phyloP scores from a whole-genome alignment of 1,139 yeast species.

The Pichia sp. region DNA sequence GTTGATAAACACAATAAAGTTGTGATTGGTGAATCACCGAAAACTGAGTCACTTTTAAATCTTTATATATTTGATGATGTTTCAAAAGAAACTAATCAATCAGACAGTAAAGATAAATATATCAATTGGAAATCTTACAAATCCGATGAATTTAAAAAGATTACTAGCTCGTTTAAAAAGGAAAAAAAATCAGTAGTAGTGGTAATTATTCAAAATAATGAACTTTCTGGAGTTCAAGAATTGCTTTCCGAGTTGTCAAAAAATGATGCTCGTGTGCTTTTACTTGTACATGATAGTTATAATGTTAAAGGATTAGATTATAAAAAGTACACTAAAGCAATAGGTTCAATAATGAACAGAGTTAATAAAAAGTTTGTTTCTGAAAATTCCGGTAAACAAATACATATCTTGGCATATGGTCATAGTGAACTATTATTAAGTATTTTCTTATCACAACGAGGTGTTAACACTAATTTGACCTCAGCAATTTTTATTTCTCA shows the following conservation, averaged over 20 bases:
- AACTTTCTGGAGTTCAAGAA: not conserved
- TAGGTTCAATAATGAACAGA: not conserved
- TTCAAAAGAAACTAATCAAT: not conserved
- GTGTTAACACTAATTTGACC: constrained; percentile 43
- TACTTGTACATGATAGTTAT: not conserved
- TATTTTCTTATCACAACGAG: constrained; percentile 55
- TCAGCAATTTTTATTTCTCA: constrained; percentile 65
- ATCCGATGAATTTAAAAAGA: not conserved
- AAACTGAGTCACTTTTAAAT: not conserved
- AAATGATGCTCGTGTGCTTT: not conserved
- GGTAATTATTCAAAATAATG: not conserved
- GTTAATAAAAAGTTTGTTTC: not conserved
- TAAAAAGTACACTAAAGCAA: not conserved
- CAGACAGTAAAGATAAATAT: not conserved
- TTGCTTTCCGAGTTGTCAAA: not conserved
- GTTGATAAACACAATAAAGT: not conserved
- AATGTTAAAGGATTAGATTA: not conserved
- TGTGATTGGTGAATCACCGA: not conserved
- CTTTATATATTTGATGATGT: not conserved
- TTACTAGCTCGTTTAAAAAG: not conserved
- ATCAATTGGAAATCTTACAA: not conserved
- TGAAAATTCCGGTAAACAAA: not conserved
- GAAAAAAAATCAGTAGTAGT: not conserved
- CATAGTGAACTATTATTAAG: not conserved
- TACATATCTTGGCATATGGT: constrained; percentile 1